phyloP scores from a whole-genome alignment of 805 yeast species.

The Saccharomycopsis capsularis region DNA sequence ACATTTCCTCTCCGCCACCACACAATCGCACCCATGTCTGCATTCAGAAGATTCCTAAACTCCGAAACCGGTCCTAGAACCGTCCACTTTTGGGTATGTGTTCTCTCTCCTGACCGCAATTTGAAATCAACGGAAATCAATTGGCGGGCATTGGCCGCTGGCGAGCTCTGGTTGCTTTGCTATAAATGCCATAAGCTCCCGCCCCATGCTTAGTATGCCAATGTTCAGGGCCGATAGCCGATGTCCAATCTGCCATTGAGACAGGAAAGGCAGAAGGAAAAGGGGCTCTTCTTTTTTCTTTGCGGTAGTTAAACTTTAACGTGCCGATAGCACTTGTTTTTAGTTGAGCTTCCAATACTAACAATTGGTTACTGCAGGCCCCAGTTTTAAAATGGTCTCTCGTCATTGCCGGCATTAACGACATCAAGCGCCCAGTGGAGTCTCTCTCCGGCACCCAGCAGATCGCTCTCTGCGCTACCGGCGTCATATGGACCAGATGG shows the following conservation, averaged over 20 bases:
- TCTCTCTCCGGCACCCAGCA: slow-evolving; percentile 70
- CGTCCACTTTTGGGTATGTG: slow-evolving; percentile 90
- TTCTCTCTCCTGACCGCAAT: background rate
- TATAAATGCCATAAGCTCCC: no score
- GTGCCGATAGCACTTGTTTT: background rate
- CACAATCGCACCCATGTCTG: slow-evolving; percentile 29
- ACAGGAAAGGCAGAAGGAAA: no score
- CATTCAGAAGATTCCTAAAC: slow-evolving; percentile 64
- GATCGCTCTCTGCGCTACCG: slow-evolving; percentile 78
- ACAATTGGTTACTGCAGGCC: slow-evolving; percentile 15
- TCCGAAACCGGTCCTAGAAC: slow-evolving; percentile 95
- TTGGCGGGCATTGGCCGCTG: no score
- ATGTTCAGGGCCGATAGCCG: no score
- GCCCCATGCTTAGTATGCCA: no score
- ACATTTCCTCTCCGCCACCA: no score
- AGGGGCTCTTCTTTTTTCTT: no score
- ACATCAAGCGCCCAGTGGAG: slow-evolving; percentile 85
- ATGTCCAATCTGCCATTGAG: no score
- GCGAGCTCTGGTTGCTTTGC: no score
- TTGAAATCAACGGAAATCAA: no score
- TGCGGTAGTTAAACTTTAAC: no score
- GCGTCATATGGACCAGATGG: slow-evolving; percentile 98
- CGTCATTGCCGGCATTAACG: slow-evolving; percentile 87
- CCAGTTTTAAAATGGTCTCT: slow-evolving; percentile 59
- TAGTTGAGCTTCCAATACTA: background rate